Base-by-base conservation (phyloP, 257 asterid species). In the Capsicum pubescens region DNA sequence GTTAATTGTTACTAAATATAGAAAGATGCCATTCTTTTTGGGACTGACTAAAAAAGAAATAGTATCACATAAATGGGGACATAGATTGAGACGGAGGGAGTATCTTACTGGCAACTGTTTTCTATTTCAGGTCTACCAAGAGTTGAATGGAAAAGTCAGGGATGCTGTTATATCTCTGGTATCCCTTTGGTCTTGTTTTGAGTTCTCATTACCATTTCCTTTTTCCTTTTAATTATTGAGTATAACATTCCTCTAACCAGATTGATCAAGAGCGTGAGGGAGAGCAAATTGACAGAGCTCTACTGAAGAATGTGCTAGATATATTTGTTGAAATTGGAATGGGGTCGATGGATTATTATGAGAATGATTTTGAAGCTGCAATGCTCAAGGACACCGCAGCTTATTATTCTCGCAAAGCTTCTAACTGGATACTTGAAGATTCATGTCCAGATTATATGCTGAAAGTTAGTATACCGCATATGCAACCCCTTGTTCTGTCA, bases 241-340 rank as follows among this genome's bases (percentile, higher is more conserved):
- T 55, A 72, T 82, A 32, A 79, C 79, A 19, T 63, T 32, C 80
- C 77, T 83, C 81, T 82, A 52, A 82, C 68, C 84, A 94, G 99
- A 94, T 93, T 87, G 97, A 96, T 87, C 98, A 93, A 90, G 99
- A 97, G 93, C 94, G 99, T 36, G 99, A 97, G 87, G 99, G 99
- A 60, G 97, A 94, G 89, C 99, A 93, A 87, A 97, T 97, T 85
- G 99, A 97, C 81, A 91, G 98, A 85, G 98, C 99, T 80, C 87
- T 95, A 82, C 79, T 97, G 83, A 97, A 97, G 91, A 97, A 95
- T 90, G 95, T 97, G 50, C 86, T 97, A 46, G 99, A 97, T 88
- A 95, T 97, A 85, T 97, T 97, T 88, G 99, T 97, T 83, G 99
- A 97, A 88, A 95, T 97, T 80, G 98, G 99, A 82, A 93, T 95